phyloP scores from a whole-genome alignment of 768 basidiomycete species.

The Tubosaeta brunneosetosa region DNA sequence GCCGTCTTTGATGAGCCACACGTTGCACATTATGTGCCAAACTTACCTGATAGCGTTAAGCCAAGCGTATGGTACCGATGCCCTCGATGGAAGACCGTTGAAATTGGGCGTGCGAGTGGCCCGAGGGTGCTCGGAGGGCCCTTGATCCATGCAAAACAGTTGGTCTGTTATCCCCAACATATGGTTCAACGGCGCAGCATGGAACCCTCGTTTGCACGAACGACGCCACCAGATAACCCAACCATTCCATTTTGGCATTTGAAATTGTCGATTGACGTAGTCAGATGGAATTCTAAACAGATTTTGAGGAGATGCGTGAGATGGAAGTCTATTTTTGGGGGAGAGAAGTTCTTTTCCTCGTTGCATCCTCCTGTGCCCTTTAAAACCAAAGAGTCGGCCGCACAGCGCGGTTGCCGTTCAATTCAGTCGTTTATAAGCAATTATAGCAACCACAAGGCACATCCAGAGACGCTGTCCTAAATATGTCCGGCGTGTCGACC shows the following conservation, averaged over 20 bases:
- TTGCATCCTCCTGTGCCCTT: constrained; percentile 17
- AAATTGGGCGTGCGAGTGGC: no score
- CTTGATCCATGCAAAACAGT: constrained; percentile 25
- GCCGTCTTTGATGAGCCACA: constrained; percentile 16
- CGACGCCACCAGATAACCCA: constrained; percentile 27
- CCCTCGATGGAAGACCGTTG: constrained; percentile 2
- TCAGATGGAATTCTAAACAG: constrained; percentile 17
- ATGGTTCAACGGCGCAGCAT: constrained; percentile 18
- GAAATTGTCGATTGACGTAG: constrained; percentile 15
- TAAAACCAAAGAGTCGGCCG: constrained; percentile 16
- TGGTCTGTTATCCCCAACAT: constrained; percentile 4
- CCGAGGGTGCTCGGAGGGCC: no score
- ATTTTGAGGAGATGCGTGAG: constrained; percentile 17
- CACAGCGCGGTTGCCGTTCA: constrained; percentile 19
- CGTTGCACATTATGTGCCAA: constrained; percentile 20
- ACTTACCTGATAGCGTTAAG: constrained; percentile 6
- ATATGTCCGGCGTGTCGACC: constrained; percentile 28
- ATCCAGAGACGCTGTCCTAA: constrained; percentile 24
- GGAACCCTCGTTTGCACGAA: constrained; percentile 17
- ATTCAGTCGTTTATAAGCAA: constrained; percentile 25
- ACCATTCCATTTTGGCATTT: constrained; percentile 15
- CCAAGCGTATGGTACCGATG: constrained; percentile 18
- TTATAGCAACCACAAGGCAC: constrained; percentile 24
- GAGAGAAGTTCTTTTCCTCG: constrained; percentile 14
- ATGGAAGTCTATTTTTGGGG: constrained; percentile 24